Percentiles rank a stretch among this genome's conserved stretches.
These are phyloP conservation scores for Pythium utonaiense DNA, from an alignment of 352 stramenopile genomes.

Conservation along the genomic window DNA sequence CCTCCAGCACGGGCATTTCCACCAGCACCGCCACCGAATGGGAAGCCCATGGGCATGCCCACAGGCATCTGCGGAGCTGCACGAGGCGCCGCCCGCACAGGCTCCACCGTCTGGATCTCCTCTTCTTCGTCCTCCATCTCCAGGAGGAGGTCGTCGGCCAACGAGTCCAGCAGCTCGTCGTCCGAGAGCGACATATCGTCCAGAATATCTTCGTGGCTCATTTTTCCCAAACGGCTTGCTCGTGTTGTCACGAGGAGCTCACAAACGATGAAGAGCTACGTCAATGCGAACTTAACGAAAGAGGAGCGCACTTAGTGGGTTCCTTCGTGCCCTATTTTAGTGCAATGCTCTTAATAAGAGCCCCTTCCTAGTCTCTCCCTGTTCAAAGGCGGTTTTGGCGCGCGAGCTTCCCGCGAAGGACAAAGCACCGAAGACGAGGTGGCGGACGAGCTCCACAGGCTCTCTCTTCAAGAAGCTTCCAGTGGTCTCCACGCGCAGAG, in stretches of 20 bases:
- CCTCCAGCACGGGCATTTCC: background rate
- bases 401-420: slow-evolving; percentile 3
- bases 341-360: background rate
- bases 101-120: slow-evolving; percentile 25
- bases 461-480: slow-evolving; percentile 1
- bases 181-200: slow-evolving; percentile 84
- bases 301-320: background rate
- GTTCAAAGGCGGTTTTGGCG: slow-evolving; percentile 15
- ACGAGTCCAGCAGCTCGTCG: slow-evolving; percentile 78
- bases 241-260: background rate
- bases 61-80: slow-evolving; percentile 12
- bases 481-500: background rate
- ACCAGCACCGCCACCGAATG: background rate
- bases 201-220: slow-evolving; percentile 73
- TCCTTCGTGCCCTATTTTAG: slow-evolving; percentile 1
- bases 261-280: background rate
- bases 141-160: slow-evolving; percentile 79
- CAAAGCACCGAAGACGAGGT: background rate
- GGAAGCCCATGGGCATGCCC: slow-evolving; percentile 32
- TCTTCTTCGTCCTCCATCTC: slow-evolving; percentile 43
- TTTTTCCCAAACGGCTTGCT: slow-evolving; percentile 6
- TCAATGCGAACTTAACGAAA: background rate
- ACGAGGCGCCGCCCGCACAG: slow-evolving; percentile 11
- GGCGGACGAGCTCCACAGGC: slow-evolving; percentile 2
- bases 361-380: slow-evolving; percentile 4